Evolutionary conservation across 257 asterid species (phyloP).

Genomic region (Phtheirospermum japonicum): DNA sequence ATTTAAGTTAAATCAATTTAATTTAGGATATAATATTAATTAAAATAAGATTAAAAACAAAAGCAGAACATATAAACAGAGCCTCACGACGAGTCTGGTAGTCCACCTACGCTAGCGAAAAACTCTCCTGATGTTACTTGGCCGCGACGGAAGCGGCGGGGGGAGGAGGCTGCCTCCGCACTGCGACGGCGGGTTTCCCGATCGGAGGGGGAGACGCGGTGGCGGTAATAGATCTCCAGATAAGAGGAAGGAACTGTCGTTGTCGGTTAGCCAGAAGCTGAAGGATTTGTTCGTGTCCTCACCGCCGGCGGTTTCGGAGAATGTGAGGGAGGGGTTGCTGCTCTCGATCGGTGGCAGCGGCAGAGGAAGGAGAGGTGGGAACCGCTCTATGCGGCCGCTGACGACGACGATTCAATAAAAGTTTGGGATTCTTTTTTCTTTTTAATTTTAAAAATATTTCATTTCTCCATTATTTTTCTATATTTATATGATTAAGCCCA

Average conservation of each 20-base stretch:
- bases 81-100: too few species aligned
- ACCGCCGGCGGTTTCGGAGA: slow-evolving; percentile 58
- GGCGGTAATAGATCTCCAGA: slow-evolving; percentile 30
- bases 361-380: slow-evolving; percentile 39
- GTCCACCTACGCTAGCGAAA: too few species aligned
- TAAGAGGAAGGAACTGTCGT: slow-evolving; percentile 32
- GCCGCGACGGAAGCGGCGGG: slow-evolving; percentile 43
- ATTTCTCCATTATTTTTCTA: too few species aligned
- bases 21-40: too few species aligned
- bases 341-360: slow-evolving; percentile 33
- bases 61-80: too few species aligned
- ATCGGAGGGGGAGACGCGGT: slow-evolving; percentile 30
- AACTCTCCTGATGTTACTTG: too few species aligned
- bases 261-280: slow-evolving; percentile 45
- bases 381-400: slow-evolving; percentile 55
- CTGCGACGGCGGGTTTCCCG: slow-evolving; percentile 33
- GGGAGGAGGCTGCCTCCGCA: slow-evolving; percentile 37
- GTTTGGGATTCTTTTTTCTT: too few species aligned
- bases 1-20: too few species aligned
- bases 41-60: too few species aligned
- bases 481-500: too few species aligned
- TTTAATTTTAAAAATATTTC: too few species aligned
- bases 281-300: slow-evolving; percentile 69
- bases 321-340: slow-evolving; percentile 39
- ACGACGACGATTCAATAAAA: slow-evolving; percentile 82